Percentiles rank a stretch among this genome's conserved stretches.
Evolutionary conservation across 1,284 basidiomycete species (phyloP).

Genomic region (Hortiboletus rubellus): DNA sequence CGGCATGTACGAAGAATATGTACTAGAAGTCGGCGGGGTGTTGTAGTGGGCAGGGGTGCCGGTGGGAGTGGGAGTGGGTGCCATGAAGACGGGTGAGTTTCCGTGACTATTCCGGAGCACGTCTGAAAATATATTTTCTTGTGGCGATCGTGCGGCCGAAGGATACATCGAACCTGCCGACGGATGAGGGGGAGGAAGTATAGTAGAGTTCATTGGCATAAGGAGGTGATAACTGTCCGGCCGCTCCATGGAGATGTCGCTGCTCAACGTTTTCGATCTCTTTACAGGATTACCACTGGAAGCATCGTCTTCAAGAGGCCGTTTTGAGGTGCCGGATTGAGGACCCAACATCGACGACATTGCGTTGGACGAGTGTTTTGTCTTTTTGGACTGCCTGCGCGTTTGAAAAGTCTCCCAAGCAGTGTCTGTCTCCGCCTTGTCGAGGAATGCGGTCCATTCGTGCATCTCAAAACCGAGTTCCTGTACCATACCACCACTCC

Average conservation of each 20-base stretch:
- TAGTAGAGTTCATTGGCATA: conserved; percentile 48
- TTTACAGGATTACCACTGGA: conserved; percentile 43
- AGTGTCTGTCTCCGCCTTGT: conserved; percentile 86
- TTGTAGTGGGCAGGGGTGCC: conserved; percentile 35
- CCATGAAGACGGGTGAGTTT: conserved; percentile 64
- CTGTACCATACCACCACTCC: conserved; percentile 71
- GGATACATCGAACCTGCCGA: conserved; percentile 38
- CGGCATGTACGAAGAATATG: conserved; percentile 58
- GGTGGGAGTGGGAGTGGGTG: conserved; percentile 43
- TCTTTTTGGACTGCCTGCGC: conserved; percentile 43
- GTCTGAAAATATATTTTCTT: conserved; percentile 60
- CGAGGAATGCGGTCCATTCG: conserved; percentile 79
- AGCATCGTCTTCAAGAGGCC: conserved; percentile 52
- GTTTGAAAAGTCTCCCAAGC: conserved; percentile 85
- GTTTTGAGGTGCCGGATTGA: conserved; percentile 33
- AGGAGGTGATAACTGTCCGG: conserved; percentile 53
- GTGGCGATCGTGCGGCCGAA: conserved; percentile 37
- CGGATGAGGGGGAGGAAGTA: conserved; percentile 37
- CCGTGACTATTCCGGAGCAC: conserved; percentile 54
- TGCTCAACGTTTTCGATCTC: conserved; percentile 44
- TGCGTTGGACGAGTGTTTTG: conserved; percentile 28
- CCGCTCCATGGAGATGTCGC: conserved; percentile 45
- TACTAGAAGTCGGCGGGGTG: conserved; percentile 34
- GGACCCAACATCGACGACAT: conserved; percentile 34
- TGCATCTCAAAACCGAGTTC: conserved; percentile 76